These are phyloP conservation scores for Globisporangium takayamanum DNA, from an alignment of 352 stramenopile species.

Conservation along the genomic window DNA sequence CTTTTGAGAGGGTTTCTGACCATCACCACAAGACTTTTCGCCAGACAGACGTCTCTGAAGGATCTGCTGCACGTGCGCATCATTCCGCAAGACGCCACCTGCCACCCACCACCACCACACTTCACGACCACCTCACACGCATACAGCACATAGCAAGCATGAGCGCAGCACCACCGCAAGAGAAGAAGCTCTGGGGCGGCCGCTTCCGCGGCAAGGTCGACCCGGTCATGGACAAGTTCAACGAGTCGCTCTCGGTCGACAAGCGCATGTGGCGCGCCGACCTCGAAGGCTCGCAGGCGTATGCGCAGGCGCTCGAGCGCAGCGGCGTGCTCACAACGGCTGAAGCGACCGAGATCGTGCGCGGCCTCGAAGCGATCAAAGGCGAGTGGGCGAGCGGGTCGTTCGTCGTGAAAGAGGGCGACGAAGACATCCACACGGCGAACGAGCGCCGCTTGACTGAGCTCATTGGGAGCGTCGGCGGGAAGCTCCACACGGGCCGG, in stretches of 20 bases:
- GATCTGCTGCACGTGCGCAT: neutral
- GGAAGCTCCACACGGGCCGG: constrained; percentile 96
- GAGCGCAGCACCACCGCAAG: constrained; percentile 20
- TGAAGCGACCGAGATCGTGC: constrained; percentile 82
- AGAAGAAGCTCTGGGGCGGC: constrained; percentile 88
- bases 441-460: constrained; percentile 98
- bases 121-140: neutral
- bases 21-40: neutral
- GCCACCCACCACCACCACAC: neutral
- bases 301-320: constrained; percentile 86
- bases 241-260: constrained; percentile 97
- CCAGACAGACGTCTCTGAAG: neutral
- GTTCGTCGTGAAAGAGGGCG: constrained; percentile 89
- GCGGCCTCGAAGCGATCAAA: constrained; percentile 82
- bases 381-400: constrained; percentile 80
- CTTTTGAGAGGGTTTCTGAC: neutral
- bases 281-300: constrained; percentile 94
- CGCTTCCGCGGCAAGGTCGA: constrained; percentile 95
- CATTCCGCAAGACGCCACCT: neutral
- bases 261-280: constrained; percentile 97
- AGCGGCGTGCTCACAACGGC: constrained; percentile 91
- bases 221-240: constrained; percentile 98
- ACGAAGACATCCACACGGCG: constrained; percentile 99
- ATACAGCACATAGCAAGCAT: constrained; percentile 8
- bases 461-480: constrained; percentile 93